Conservation (phyloP, 768 basidiomycete species). For the Lactifluus pinguis region DNA sequence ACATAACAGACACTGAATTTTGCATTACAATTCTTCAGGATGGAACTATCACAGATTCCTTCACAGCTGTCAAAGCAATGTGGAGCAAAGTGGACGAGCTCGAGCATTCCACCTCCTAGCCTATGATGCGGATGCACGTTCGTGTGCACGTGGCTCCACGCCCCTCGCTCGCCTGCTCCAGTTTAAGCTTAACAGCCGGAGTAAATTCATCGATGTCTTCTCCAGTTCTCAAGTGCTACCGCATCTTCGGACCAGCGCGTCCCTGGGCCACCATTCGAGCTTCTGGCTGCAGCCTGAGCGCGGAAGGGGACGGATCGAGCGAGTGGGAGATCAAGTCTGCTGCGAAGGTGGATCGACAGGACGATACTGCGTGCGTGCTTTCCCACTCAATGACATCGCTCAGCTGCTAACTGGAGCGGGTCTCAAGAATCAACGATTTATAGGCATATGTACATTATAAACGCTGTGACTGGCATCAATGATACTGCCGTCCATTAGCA, state of each 20-base stretch:
- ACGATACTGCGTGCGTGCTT: conserved; percentile 58
- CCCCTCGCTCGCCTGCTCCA: conserved; percentile 24
- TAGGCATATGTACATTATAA: no score
- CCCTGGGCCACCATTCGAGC: not conserved
- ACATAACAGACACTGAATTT: conserved; percentile 19
- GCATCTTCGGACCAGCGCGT: not conserved
- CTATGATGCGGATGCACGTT: conserved; percentile 55
- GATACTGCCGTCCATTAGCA: no score
- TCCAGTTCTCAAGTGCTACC: conserved; percentile 9
- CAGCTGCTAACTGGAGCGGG: no score
- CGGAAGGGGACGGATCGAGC: conserved; percentile 25
- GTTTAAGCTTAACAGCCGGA: conserved; percentile 31
- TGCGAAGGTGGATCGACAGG: conserved; percentile 45
- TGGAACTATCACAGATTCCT: conserved; percentile 67
- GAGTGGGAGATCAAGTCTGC: conserved; percentile 56
- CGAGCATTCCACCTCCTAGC: conserved; percentile 56
- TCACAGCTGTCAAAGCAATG: conserved; percentile 64
- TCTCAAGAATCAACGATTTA: no score
- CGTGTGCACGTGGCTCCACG: conserved; percentile 28
- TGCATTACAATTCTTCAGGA: conserved; percentile 35
- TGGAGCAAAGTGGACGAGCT: conserved; percentile 40
- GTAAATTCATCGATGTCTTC: conserved; percentile 34
- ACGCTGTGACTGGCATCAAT: no score
- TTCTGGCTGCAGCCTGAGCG: no score
- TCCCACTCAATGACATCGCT: no score